These are phyloP conservation scores for Porphyra umbilicalis DNA, from an alignment of 31 red algal genomes.

Conservation along the genomic window DNA sequence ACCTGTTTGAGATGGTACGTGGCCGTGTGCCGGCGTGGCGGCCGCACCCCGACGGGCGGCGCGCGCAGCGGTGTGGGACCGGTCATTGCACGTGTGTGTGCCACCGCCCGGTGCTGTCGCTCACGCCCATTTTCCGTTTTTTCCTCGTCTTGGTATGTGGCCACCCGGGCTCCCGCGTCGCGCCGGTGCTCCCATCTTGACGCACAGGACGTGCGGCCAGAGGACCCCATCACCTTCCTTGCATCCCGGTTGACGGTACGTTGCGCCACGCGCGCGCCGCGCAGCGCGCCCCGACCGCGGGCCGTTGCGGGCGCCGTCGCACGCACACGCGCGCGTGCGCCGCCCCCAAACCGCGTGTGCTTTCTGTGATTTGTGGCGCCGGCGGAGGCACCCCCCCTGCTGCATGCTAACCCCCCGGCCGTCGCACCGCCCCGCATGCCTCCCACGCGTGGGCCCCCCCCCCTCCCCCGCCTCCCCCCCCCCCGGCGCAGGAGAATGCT, in stretches of 20 bases:
- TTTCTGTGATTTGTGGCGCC: neutral
- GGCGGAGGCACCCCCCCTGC: no score
- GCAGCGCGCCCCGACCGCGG: neutral
- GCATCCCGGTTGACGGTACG: neutral
- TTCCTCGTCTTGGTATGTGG: no score
- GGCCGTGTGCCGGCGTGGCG: neutral
- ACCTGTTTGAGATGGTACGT: conserved; percentile 62
- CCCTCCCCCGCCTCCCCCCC: neutral
- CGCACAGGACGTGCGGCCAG: neutral
- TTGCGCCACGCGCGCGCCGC: neutral
- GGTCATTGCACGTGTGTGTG: neutral
- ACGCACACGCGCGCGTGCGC: neutral
- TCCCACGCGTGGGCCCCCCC: no score
- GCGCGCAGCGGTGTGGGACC: neutral
- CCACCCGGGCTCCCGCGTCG: neutral
- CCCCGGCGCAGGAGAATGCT: neutral
- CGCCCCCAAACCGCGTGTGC: no score
- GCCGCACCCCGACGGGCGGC: neutral
- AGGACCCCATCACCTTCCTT: neutral
- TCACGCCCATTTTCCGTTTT: no score
- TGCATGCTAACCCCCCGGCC: no score
- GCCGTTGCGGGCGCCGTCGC: no score
- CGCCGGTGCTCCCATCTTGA: neutral
- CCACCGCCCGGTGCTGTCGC: no score
- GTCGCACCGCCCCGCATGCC: no score